A percentile compares a stretch with the other conserved stretches of the same genome.
phyloP scores from a whole-genome alignment of 2,329 filamentous ascomycete species.

The Diplodia sapinea region DNA sequence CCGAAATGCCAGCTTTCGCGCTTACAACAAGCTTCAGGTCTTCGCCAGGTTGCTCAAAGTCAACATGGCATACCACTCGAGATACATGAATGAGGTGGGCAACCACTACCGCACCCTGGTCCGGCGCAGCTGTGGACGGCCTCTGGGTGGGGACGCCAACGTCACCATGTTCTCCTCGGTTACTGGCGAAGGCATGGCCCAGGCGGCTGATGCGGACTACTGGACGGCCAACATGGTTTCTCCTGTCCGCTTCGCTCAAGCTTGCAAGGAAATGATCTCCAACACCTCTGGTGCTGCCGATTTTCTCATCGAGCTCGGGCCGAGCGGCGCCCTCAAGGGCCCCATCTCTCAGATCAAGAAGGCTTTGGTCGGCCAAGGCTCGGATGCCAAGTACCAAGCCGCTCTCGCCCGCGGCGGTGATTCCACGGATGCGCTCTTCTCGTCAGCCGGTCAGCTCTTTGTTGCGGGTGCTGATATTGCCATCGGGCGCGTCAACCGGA shows the following conservation, averaged over 20 bases:
- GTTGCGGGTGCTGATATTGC: conserved; percentile 1
- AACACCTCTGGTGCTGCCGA: conserved; percentile 29
- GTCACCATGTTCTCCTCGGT: conserved; percentile 29
- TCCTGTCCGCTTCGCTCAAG: conserved; percentile 32
- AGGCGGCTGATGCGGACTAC: conserved; percentile 19
- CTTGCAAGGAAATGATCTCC: conserved; percentile 30
- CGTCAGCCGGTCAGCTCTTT: conserved; percentile 20
- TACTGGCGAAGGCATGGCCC: neutral
- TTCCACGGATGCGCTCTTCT: neutral
- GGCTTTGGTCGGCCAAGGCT: neutral
- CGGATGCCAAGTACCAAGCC: conserved; percentile 30
- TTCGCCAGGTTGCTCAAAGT: conserved; percentile 36
- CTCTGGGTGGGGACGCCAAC: neutral
- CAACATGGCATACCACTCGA: conserved; percentile 35
- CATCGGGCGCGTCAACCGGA: conserved; percentile 9
- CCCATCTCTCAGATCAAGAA: conserved; percentile 33
- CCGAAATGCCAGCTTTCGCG: too few relatives aligned
- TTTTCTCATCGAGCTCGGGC: conserved; percentile 37
- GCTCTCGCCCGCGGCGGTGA: conserved; percentile 26
- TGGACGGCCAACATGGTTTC: conserved; percentile 31
- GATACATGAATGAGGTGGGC: conserved; percentile 32
- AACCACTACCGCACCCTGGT: conserved; percentile 32
- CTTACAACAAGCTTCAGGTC: neutral
- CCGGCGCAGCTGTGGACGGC: neutral
- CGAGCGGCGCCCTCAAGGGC: conserved; percentile 34